Evolutionary conservation across 2,329 filamentous ascomycete species (phyloP), one percentile per base, ranked within the genome.

Genomic region (Tetracladium maxilliforme): DNA sequence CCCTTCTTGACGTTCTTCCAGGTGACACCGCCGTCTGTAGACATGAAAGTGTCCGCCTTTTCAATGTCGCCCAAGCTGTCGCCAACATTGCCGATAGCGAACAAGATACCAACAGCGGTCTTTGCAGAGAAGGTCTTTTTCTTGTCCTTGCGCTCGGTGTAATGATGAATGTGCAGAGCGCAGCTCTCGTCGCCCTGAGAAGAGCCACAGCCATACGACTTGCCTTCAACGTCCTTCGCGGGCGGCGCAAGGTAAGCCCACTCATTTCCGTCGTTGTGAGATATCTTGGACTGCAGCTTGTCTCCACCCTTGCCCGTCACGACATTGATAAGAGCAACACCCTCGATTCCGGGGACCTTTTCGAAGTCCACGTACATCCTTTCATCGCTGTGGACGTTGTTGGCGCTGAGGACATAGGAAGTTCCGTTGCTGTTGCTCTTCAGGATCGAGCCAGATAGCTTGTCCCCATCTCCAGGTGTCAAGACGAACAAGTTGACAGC

Each of bases 391-490:
- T 95, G 94, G 43, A 95, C 83, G 12, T 70, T 70, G 24, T 69
- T 59, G 14, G 90, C 61, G 48, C 81, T 92, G 35, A 92, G 58
- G 9, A 93, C 81, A 42, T 94, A 98, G 2, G 80, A 90, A 1
- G 90, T 98, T 27, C 90, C 90, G 44, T 98, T 95, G 40, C 84
- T 94, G 56, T 98, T 98, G 44, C 84, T 94, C 67, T 95, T 98
- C 51, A 98, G 71, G 38, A 98, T 82, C 14, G 78, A 77, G 19
- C 90, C 90, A 39, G 80, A 84, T 31, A 78, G 69, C 25, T 66
- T 69, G 11, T 70, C 75, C 25, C 59, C 46, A 4, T 58, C 56
- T 20, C 64, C 65, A 40, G 79, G 76, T 20, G 82, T 81, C 1
- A 79, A 84, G 23, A 95, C 87, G 43, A 95, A 92, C 30, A 98